Conservation (phyloP, 257 asterid species). For the Plantago elongata region DNA sequence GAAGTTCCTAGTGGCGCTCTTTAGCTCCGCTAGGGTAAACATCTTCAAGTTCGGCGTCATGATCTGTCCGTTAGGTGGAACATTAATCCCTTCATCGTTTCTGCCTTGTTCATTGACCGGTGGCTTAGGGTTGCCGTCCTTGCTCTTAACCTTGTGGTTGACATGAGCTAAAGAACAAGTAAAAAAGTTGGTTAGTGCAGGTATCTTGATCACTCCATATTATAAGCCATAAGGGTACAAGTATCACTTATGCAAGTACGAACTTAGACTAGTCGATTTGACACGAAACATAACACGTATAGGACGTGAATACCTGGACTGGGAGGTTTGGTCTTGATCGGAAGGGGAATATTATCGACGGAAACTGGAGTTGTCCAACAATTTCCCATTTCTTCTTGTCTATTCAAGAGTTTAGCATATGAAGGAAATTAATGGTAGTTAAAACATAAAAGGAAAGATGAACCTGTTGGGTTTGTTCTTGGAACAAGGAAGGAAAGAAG, state of each 20-base stretch:
- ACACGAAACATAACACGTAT: background rate
- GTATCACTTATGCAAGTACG: background rate
- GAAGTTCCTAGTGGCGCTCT: slow-evolving; percentile 48
- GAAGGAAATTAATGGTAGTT: background rate
- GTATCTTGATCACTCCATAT: background rate
- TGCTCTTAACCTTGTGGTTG: background rate
- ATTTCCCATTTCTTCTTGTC: slow-evolving; percentile 32
- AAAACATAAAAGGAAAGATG: background rate
- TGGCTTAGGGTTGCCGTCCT: background rate
- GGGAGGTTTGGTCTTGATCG: slow-evolving; percentile 20
- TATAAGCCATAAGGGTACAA: background rate
- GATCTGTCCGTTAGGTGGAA: slow-evolving; percentile 33
- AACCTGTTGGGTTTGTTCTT: background rate
- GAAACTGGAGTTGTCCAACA: slow-evolving; percentile 40
- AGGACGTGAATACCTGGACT: slow-evolving; percentile 24
- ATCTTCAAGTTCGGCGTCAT: slow-evolving; percentile 37
- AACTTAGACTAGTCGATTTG: background rate
- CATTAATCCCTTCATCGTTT: background rate
- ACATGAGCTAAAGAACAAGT: slow-evolving; percentile 2
- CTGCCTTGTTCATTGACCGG: slow-evolving; percentile 2
- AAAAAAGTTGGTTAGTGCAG: background rate
- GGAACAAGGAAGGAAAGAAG: slow-evolving; percentile 22
- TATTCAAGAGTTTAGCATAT: background rate
- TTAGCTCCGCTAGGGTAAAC: slow-evolving; percentile 41
- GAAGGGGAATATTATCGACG: slow-evolving; percentile 16